phyloP scores from a whole-genome alignment of 2,329 filamentous ascomycete genomes.

The Alternaria burnsii region DNA sequence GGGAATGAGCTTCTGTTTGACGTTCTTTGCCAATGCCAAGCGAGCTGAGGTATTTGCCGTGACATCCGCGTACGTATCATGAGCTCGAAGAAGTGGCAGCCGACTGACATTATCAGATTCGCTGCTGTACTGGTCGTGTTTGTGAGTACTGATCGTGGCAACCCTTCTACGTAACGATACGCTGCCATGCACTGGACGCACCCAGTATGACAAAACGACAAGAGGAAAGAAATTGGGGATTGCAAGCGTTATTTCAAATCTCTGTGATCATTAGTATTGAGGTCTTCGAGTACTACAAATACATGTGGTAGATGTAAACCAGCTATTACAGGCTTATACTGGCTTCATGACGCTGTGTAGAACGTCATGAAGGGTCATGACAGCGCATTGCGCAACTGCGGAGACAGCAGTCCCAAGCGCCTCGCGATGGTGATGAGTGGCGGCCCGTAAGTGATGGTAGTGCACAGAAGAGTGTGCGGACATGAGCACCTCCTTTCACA shows the following conservation, averaged over 20 bases:
- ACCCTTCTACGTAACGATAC: not conserved
- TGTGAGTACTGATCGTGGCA: not conserved
- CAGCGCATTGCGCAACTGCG: not conserved
- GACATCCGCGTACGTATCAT: slow-evolving; percentile 33
- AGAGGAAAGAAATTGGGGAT: not conserved
- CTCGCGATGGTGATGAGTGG: not conserved
- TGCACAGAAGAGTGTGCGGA: not conserved
- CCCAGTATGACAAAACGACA: not conserved
- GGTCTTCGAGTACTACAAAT: not conserved
- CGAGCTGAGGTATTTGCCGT: slow-evolving; percentile 37
- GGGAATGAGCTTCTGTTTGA: slow-evolving; percentile 31
- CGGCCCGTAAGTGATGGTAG: not conserved
- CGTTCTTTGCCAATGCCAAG: slow-evolving; percentile 30
- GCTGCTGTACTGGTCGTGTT: slow-evolving; percentile 14
- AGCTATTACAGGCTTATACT: not conserved
- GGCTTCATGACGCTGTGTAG: not conserved
- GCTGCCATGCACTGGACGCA: not conserved
- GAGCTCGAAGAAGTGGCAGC: not conserved
- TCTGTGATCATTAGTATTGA: not conserved
- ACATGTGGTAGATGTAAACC: not conserved
- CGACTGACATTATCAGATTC: slow-evolving; percentile 4
- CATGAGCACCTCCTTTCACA: not conserved
- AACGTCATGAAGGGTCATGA: not conserved
- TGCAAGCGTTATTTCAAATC: not conserved
- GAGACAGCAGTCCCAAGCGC: not conserved